Evolutionary conservation across 2,329 filamentous ascomycete species (phyloP), one percentile per base, ranked within the genome.

Genomic region (Cladosporium sp.): DNA sequence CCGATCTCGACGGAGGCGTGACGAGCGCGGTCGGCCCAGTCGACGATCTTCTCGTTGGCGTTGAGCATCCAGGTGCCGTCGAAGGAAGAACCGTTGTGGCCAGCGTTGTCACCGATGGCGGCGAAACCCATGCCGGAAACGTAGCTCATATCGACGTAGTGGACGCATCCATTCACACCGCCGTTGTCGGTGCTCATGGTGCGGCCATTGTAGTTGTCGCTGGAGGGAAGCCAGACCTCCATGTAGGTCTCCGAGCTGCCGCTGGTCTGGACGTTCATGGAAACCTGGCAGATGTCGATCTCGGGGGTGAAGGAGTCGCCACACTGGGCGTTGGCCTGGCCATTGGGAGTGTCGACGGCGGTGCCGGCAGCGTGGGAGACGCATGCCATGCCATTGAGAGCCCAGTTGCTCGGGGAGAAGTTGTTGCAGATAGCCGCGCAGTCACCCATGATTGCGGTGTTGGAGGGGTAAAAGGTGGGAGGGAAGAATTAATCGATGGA

Each of bases 141-240:
- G 53, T 67, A 67, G 16, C 58, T 41, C 59, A 69, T 65, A 49
- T 68, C 63, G 31, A 60, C 60, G 54, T 65, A 69, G 35, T 59
- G 54, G 18, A 68, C 59, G 46, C 65, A 68, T 9, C 67, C 67
- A 45, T 64, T 62, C 44, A 67, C 55, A 45, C 67, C 67, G 34
- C 64, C 63, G 49, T 68, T 68, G 56, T 66, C 66, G 14, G 65
- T 66, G 54, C 59, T 65, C 62, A 69, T 60, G 42, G 66, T 66
- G 46, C 63, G 63, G 37, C 65, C 64, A 52, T 66, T 66, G 63
- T 64, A 66, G 50, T 46, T 18, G 31, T 62, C 56, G 52, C 66
- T 66, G 13, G 63, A 63, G 10, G 73, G 73, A 13, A 75, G 61
- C 72, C 72, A 75, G n/a, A 73, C 70, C 60, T 75, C 73, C 66